Base-by-base conservation (phyloP, 2,329 filamentous ascomycete genomes). In the Pyricularia grisea region DNA sequence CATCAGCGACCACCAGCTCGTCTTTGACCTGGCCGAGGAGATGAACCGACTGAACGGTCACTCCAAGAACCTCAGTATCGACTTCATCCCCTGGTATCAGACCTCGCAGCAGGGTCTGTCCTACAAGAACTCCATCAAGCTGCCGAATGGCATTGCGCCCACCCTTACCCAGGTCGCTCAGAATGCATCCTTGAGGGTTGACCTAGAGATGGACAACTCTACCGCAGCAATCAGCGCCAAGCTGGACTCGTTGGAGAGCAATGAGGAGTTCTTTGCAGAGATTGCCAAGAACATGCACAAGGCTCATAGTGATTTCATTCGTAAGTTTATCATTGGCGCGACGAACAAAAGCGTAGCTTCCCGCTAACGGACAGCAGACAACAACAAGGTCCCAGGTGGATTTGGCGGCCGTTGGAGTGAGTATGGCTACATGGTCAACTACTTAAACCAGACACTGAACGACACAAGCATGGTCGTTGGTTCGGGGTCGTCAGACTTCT, bases 321-420 rank as follows among this genome's bases (percentile, higher is more conserved):
- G 75, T 75, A 70, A 66, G 71, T 71, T 11, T 17, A 58, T 27
- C 58, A n/a, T 14, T 23, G 28, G 61, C 64, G 11, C 25, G 23
- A 61, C n/a, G 4, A 4, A 27, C n/a, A 3, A 27, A 17, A 1
- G 11, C 7, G 33, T 33, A 9, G 31, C 23, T 23, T 5, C 9
- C 10, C 11, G 10, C 17, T 63, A 33, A 27, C 60, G 68, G 65
- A 70, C 67, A n/a, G n/a, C 71, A 55, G 25, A 55, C 42, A 23
- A 50, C n/a, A 11, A 36, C 58, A 30, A 28, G 9, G 23, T 30
- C 27, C 23, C 23, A 20, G 80, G 79, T 11, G 72, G 79, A 4
- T 85, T 85, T 2, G 83, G 88, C 23, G 88, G 90, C 74, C 80
- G 85, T 67, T 91, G 86, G 83, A 90, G 87, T 14, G 88, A 90